Evolutionary conservation across 148 eudicot genomes (phyloP), one percentile per base, ranked within the genome.

Genomic region (Vaccinium myrtillus): DNA sequence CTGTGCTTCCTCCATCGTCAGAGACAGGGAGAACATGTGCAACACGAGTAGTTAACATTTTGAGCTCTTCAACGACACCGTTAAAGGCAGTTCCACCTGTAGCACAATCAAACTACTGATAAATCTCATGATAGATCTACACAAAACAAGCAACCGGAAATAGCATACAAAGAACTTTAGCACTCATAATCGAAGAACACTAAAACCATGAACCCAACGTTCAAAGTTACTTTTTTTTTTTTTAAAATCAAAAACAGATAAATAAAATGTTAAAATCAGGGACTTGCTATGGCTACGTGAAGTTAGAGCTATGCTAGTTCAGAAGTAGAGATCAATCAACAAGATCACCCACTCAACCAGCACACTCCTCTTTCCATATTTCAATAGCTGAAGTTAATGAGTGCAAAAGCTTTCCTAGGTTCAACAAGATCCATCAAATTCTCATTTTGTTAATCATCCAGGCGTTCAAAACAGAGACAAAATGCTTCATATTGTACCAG

Each of bases 1-100:
- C 99, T 49, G 99, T 97, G 87, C 99, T 97, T 85, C 99, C 99
- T 49, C 98, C 99, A 89, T 97, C 98, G 91, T 97, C 99, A 85
- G 99, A 97, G 87, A 97, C 99, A 79, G 99, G 98, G 65, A 97
- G 98, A 84, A 97, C 95, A 89, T 97, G 98, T 32, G 96, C 93
- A 54, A 97, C 99, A 21, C 91, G 87, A 83, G 98, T 94, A 18
- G 99, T 97, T 81, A 97, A 94, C 87, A 90, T 93, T 90, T 97
- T 94, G 80, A 97, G 92, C 91, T 96, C 99, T 88, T 97, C 99
- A 75, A 90, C 95, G 84, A 97, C 98, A 82, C 98, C 98, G 85
- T 97, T 97, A 81, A 97, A 97, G 78, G 99, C 98, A 84, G 98
- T 97, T 81, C 99, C 99, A 49, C 99, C 99, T 97, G 84, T 46